Evolutionary conservation across 139 green algal genomes (phyloP).

Genomic region (Nannochloris sp.): DNA sequence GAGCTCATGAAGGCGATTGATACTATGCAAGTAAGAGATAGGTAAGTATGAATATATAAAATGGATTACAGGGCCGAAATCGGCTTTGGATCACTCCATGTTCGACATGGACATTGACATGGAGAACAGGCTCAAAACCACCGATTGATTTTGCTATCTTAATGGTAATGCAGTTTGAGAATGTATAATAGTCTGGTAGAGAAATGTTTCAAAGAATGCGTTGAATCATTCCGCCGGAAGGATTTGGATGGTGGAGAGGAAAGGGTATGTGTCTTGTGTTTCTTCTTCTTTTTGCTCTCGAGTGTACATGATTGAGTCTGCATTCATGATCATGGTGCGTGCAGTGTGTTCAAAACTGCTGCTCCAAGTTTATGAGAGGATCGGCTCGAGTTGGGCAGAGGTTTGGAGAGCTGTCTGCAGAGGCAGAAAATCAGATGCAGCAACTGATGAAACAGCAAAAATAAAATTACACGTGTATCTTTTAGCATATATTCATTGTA

Average conservation of each 20-base stretch:
- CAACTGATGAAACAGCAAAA: conserved; percentile 30
- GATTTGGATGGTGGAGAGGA: conserved; percentile 83
- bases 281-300: not conserved
- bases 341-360: conserved; percentile 85
- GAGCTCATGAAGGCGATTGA: conserved; percentile 58
- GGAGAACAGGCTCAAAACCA: too few species aligned
- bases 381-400: conserved; percentile 72
- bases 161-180: conserved; percentile 50
- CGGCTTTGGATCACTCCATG: not conserved
- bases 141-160: too few species aligned
- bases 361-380: conserved; percentile 95
- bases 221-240: conserved; percentile 85
- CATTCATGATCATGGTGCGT: not conserved
- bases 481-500: not conserved
- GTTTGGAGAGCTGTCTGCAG: conserved; percentile 69
- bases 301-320: not conserved
- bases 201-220: conserved; percentile 88
- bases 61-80: not conserved
- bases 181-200: conserved; percentile 98
- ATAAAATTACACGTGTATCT: not conserved
- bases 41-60: conserved; percentile 35
- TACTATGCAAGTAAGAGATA: conserved; percentile 81
- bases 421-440: conserved; percentile 43
- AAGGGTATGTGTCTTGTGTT: conserved; percentile 49
- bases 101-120: not conserved